Evolutionary conservation across 768 basidiomycete genomes (phyloP), one percentile per base, ranked within the genome.

Genomic region (Auricularia cornea): DNA sequence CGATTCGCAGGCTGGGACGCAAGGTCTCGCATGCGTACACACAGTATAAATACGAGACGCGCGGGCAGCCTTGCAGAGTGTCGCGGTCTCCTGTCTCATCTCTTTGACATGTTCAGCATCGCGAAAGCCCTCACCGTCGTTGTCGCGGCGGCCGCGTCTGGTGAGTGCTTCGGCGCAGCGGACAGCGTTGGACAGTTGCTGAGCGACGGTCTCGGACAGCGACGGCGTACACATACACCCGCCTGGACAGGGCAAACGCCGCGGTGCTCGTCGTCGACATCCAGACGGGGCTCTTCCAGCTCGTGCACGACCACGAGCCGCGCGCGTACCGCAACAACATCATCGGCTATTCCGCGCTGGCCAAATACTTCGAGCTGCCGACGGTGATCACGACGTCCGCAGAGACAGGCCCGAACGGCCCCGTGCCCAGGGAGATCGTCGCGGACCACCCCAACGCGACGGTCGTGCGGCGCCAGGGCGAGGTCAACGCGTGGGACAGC

Each of bases 401-500:
- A 0, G 78, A 81, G 62, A 76, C 71, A 54, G 80, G 51, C 26
- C 80, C 80, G 2, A 82, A 82, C 66, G 80, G 81, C 3, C 80
- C 79, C 3, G 71, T 82, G 6, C 79, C 78, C 16, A 71, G 71
- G 63, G 81, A 81, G 64, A 76, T 83, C 44, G 28, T 75, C 18
- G 77, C 72, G 1, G 76, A 81, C 77, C 77, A 82, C 63, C 78
- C 79, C 1, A 67, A 78, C 60, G 79, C 79, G 0, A 73, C 80
- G 18, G 68, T 75, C 64, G 78, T 82, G 72, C 79, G 77, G 70
- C 74, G 81, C 18, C 70, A 78, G 26, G 81, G 80, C 2, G 80
- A 83, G 67, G 81, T 83, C 18, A 71, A 83, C 62, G 81, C 81
- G 10, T 83, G 81, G 81, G 80, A 83, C 67, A 82, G 80, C 68